Evolutionary conservation across 2,329 filamentous ascomycete genomes (phyloP).

Genomic region (Aureobasidium sp.): DNA sequence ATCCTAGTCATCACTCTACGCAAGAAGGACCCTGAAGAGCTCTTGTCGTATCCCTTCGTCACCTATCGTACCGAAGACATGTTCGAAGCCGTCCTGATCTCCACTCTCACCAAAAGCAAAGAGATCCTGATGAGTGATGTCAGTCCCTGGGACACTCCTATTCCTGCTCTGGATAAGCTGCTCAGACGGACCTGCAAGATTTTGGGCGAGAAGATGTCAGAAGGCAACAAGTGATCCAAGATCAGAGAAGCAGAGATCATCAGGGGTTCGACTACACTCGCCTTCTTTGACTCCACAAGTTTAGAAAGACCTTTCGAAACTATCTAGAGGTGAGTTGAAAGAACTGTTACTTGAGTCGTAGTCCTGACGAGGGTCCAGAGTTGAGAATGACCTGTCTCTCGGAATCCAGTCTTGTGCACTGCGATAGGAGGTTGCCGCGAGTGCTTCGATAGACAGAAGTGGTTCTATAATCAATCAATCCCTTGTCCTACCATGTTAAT

Average conservation of each 20-base stretch:
- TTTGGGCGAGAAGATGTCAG: not conserved
- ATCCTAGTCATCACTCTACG: not conserved
- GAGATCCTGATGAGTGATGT: not conserved
- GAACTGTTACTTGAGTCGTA: too few species aligned
- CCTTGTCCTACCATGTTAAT: too few species aligned
- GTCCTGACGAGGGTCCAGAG: too few species aligned
- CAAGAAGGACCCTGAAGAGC: not conserved
- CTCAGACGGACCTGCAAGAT: not conserved
- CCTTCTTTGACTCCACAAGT: too few species aligned
- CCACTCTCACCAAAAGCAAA: not conserved
- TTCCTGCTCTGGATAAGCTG: not conserved
- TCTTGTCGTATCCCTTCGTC: not conserved
- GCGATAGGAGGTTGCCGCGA: too few species aligned
- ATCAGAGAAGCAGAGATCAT: not conserved
- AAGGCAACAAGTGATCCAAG: not conserved
- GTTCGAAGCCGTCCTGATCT: not conserved
- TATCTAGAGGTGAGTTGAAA: too few species aligned
- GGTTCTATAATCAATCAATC: too few species aligned
- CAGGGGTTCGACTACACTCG: not conserved
- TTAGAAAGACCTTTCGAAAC: not conserved
- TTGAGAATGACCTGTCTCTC: too few species aligned
- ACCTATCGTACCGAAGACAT: not conserved
- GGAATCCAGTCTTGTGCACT: too few species aligned
- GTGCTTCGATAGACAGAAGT: too few species aligned
- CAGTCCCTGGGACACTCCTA: not conserved